A percentile compares a stretch with the other conserved stretches of the same genome.
These are phyloP conservation scores for Apiotrichum sp. DNA, from an alignment of 1,284 basidiomycete genomes.

Conservation along the genomic window DNA sequence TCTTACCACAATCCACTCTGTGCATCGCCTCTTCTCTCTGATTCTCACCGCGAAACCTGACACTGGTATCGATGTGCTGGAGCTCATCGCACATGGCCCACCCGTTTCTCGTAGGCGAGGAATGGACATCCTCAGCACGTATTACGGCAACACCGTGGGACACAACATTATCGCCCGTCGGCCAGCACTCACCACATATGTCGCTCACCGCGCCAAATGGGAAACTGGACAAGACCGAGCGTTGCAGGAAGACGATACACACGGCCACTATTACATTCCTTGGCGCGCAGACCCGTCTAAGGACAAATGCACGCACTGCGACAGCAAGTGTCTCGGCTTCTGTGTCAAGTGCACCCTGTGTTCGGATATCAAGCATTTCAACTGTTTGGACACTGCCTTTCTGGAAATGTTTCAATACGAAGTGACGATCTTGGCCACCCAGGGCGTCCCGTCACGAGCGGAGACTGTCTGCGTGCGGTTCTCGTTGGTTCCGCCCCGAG, in stretches of 20 bases:
- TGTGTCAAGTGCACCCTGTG: conserved; percentile 33
- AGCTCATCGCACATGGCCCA: conserved; percentile 62
- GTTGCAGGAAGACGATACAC: conserved; percentile 27
- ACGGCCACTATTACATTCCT: conserved; percentile 31
- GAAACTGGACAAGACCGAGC: conserved; percentile 32
- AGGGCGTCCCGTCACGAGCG: background rate
- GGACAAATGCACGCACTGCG: conserved; percentile 19
- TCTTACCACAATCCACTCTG: conserved; percentile 50
- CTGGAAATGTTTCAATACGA: conserved; percentile 26
- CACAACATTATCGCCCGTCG: conserved; percentile 51
- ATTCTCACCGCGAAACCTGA: conserved; percentile 62
- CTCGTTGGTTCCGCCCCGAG: conserved; percentile 19
- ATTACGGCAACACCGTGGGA: conserved; percentile 63
- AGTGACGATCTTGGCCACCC: conserved; percentile 10
- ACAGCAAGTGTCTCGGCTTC: conserved; percentile 27
- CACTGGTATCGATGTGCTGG: conserved; percentile 61
- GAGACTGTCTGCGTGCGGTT: conserved; percentile 24
- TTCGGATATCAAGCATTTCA: conserved; percentile 25
- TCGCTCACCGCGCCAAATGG: conserved; percentile 26
- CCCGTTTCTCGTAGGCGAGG: conserved; percentile 54
- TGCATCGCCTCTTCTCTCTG: conserved; percentile 56
- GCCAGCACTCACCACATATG: conserved; percentile 26
- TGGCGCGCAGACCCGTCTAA: conserved; percentile 22
- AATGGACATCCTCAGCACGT: conserved; percentile 54
- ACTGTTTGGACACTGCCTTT: conserved; percentile 23